phyloP scores from a whole-genome alignment of 192 early-diverging fungal species.

The Podochytrium sp. region DNA sequence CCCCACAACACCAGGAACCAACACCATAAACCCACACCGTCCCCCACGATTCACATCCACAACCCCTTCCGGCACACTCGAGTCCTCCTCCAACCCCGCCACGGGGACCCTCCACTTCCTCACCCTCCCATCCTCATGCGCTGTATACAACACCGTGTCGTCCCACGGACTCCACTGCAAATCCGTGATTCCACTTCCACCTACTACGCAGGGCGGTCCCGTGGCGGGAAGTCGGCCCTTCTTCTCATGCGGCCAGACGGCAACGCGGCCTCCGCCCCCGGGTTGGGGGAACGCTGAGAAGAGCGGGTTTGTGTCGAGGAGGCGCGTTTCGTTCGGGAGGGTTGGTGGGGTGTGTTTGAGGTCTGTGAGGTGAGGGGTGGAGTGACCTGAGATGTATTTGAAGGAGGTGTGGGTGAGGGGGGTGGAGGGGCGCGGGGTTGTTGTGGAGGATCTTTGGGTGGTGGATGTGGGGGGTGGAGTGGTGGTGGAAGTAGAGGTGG shows the following conservation, averaged over 20 bases:
- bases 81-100: slow-evolving; percentile 53
- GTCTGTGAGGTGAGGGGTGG: slow-evolving; percentile 60
- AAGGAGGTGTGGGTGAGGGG: slow-evolving; percentile 39
- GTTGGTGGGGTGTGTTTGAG: slow-evolving; percentile 53
- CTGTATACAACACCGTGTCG: slow-evolving; percentile 56
- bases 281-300: slow-evolving; percentile 73
- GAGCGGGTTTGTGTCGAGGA: slow-evolving; percentile 59
- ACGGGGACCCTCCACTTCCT: slow-evolving; percentile 59
- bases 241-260: slow-evolving; percentile 58
- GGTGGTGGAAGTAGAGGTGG: background rate
- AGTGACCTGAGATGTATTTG: slow-evolving; percentile 47
- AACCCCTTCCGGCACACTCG: slow-evolving; percentile 33
- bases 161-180: slow-evolving; percentile 75
- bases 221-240: slow-evolving; percentile 68
- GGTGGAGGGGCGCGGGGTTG: background rate
- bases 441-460: background rate
- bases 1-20: slow-evolving; percentile 64
- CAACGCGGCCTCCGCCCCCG: slow-evolving; percentile 82
- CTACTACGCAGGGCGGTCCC: slow-evolving; percentile 60
- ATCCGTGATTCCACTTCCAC: slow-evolving; percentile 64
- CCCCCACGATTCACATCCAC: slow-evolving; percentile 21
- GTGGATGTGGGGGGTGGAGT: background rate
- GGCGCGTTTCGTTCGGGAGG: slow-evolving; percentile 55
- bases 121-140: slow-evolving; percentile 69
- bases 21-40: slow-evolving; percentile 43